Evolutionary conservation across 495 filamentous ascomycete genomes (phyloP), one percentile per base, ranked within the genome.

Genomic region (Amphirosellinia nigrospora): DNA sequence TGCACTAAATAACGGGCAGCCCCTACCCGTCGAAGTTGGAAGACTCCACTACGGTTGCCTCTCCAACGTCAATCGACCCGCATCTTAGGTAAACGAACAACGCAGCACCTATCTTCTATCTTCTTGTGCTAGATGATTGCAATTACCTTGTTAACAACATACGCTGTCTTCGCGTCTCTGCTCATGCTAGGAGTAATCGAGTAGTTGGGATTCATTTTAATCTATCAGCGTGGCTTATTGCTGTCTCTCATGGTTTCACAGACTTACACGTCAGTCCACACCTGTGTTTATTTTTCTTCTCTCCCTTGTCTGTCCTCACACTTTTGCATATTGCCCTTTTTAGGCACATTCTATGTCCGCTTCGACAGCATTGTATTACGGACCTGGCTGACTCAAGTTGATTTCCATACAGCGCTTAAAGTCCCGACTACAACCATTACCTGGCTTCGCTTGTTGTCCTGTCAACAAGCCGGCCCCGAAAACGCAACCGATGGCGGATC

Each of bases 41-140:
- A 19, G 39, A 63, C 58, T 61, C 58, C 34, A 41, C 58, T 19
- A 26, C 62, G 46, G 76, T 78, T 78, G 76, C 76, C 71, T 70
- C 71, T 43, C 71, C 76, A 76, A 78, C 76, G 70, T 52, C 48
- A 23, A 32, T 67, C 55, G 48, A 43, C 66, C 16, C 71, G 69
- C 75, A 68, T 34, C 69, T 70, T 72, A 74, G 71, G 72, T 71
- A 73, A 73, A 74, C 50, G 69, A 69, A 53, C 70, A 70, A 70
- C 66, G 61, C 19, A 34, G 19, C 34, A 61, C 48, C 58, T n/a
- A 30, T 34, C 43, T 26, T 38, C 50, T 28, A 13, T 55, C 45
- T 63, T 43, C 39, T 69, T 45, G 36, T 52, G 56, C 32, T 52
- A 30, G 56, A 46, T 7, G 19, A 26, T 32, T 64, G 58, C 59